Percentiles rank a stretch among this genome's conserved stretches.
These are phyloP conservation scores for Nannochloropsis oceanica DNA, from an alignment of 108 stramenopile genomes.

Conservation along the genomic window DNA sequence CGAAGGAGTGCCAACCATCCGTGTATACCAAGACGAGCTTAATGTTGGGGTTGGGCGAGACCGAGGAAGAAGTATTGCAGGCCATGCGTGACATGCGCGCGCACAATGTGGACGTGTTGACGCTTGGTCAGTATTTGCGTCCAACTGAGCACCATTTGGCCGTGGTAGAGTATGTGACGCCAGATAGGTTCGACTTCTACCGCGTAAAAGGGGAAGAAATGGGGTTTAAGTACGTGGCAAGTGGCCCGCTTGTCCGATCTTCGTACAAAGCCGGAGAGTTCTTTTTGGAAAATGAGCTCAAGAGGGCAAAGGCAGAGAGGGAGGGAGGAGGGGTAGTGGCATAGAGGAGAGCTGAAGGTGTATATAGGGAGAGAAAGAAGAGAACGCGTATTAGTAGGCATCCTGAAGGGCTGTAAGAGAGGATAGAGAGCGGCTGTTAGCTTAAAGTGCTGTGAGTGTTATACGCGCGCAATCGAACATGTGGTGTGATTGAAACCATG, in stretches of 20 bases:
- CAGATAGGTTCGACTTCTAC: conserved; percentile 67
- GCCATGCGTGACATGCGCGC: conserved; percentile 81
- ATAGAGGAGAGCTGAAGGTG: not conserved
- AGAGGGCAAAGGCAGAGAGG: conserved; percentile 26
- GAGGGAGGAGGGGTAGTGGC: not conserved
- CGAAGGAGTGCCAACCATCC: conserved; percentile 56
- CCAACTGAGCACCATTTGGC: conserved; percentile 86
- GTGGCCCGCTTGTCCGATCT: conserved; percentile 88
- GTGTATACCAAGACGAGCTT: conserved; percentile 85
- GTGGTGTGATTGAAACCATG: no score
- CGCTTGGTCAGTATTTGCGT: conserved; percentile 93
- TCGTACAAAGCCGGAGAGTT: conserved; percentile 95
- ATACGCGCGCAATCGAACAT: no score
- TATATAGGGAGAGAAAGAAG: no score
- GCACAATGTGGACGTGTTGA: conserved; percentile 85
- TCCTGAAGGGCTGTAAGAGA: no score
- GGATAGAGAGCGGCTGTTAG: no score
- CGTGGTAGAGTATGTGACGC: conserved; percentile 87
- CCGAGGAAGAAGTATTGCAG: conserved; percentile 80
- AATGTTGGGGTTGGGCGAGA: conserved; percentile 98
- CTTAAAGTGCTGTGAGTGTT: no score
- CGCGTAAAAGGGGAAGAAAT: conserved; percentile 56
- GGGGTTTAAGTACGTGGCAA: conserved; percentile 96
- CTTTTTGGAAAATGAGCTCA: conserved; percentile 77
- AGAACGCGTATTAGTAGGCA: no score